Evolutionary conservation across 2,329 filamentous ascomycete genomes (phyloP).

Genomic region (Arachnopeziza araneosa): DNA sequence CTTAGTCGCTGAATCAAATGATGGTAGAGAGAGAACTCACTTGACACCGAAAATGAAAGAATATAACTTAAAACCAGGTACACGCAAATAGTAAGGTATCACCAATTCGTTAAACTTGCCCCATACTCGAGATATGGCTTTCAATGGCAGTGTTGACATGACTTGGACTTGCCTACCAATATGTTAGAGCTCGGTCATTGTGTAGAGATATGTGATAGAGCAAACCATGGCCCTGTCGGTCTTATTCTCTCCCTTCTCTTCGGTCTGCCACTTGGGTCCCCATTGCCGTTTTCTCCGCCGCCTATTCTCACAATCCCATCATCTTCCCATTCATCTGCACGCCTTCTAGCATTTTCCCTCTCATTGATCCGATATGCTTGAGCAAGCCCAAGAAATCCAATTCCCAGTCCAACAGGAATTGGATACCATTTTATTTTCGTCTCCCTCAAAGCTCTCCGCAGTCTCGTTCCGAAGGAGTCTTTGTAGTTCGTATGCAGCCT

Average conservation of each 20-base stretch:
- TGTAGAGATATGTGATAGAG: not conserved
- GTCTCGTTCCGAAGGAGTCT: constrained; percentile 33
- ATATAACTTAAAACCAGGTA: constrained; percentile 70
- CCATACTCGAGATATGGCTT: constrained; percentile 67
- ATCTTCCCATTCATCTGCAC: constrained; percentile 33
- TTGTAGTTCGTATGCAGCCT: constrained; percentile 24
- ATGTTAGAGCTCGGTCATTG: constrained; percentile 11
- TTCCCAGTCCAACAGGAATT: constrained; percentile 63
- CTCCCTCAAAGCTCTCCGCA: constrained; percentile 52
- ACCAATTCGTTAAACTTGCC: constrained; percentile 68
- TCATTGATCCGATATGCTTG: constrained; percentile 58
- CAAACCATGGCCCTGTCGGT: constrained; percentile 60
- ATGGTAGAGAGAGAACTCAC: constrained; percentile 30
- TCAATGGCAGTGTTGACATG: constrained; percentile 68
- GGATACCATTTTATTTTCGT: constrained; percentile 69
- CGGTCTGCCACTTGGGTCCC: constrained; percentile 27
- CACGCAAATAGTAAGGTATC: constrained; percentile 63
- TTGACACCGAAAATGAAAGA: constrained; percentile 70
- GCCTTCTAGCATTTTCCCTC: constrained; percentile 38
- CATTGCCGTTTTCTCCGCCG: constrained; percentile 9
- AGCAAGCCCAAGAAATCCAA: constrained; percentile 59
- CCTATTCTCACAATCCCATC: constrained; percentile 27
- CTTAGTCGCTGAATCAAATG: constrained; percentile 14
- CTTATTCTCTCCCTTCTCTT: constrained; percentile 51
- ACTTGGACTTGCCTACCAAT: constrained; percentile 58